phyloP scores from a whole-genome alignment of 192 early-diverging fungal genomes.

The Linderina pennispora region DNA sequence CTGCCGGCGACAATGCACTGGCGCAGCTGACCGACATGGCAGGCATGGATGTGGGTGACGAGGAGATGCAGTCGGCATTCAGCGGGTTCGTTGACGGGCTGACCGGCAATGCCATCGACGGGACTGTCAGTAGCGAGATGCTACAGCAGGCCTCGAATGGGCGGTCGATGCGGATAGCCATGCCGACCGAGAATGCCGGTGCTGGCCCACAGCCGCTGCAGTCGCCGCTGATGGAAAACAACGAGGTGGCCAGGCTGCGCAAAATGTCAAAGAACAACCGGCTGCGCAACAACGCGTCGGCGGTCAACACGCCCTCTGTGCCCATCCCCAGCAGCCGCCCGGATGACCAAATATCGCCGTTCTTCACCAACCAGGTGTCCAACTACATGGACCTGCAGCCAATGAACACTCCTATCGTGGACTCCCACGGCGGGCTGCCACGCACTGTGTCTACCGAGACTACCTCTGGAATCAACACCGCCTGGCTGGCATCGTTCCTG shows the following conservation, averaged over 20 bases:
- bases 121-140: background rate
- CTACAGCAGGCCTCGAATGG: background rate
- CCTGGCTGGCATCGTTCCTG: slow-evolving; percentile 37
- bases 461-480: slow-evolving; percentile 7
- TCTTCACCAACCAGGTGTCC: background rate
- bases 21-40: background rate
- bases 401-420: background rate
- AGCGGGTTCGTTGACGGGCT: background rate
- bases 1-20: background rate
- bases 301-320: no score
- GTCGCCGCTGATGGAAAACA: slow-evolving; percentile 31
- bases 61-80: background rate
- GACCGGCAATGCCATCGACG: no score
- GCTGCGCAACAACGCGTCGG: slow-evolving; percentile 1
- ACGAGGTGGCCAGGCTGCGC: slow-evolving; percentile 36
- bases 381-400: background rate
- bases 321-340: background rate
- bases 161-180: slow-evolving; percentile 14
- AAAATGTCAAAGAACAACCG: slow-evolving; percentile 35
- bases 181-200: slow-evolving; percentile 18
- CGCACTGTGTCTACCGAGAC: slow-evolving; percentile 12
- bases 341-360: slow-evolving; percentile 3
- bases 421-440: background rate
- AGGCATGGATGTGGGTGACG: background rate
- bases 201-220: slow-evolving; percentile 11